Conservation (phyloP, 306 rosid genomes). For the Canavalia gladiata region DNA sequence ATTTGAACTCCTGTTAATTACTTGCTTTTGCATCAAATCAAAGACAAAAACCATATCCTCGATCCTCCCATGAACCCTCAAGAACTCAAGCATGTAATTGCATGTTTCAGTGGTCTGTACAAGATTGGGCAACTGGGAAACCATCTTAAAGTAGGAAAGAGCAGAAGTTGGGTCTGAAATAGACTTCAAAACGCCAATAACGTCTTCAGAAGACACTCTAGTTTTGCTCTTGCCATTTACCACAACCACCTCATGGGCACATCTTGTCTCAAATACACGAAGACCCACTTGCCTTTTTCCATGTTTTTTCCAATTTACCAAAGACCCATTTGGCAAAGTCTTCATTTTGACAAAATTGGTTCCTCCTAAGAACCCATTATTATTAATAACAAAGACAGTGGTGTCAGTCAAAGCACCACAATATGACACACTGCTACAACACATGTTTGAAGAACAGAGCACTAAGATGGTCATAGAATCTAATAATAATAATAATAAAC, state of each 20-base stretch:
- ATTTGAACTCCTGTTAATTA: constrained; percentile 66
- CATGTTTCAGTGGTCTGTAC: constrained; percentile 86
- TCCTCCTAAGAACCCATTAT: constrained; percentile 50
- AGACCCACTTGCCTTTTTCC: constrained; percentile 57
- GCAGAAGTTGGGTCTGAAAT: constrained; percentile 63
- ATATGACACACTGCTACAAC: constrained; percentile 52
- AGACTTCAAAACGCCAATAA: constrained; percentile 69
- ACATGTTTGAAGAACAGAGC: constrained; percentile 62
- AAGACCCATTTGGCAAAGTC: constrained; percentile 56
- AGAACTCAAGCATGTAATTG: constrained; percentile 87
- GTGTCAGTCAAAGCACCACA: constrained; percentile 50
- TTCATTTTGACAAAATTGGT: constrained; percentile 57
- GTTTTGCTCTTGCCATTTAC: constrained; percentile 54
- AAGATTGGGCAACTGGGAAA: constrained; percentile 67
- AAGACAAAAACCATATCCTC: constrained; percentile 83
- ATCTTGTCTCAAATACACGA: constrained; percentile 53
- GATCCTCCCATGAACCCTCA: constrained; percentile 63
- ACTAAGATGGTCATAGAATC: constrained; percentile 64
- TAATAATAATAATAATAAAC: background rate
- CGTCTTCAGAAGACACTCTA: constrained; percentile 72
- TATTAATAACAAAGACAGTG: constrained; percentile 49
- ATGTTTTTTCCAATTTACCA: constrained; percentile 55
- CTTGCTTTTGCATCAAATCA: constrained; percentile 80
- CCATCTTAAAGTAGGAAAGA: constrained; percentile 72
- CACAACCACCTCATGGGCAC: constrained; percentile 51